These are phyloP conservation scores for Viola pubescens DNA, from an alignment of 441 rosid genomes.

Conservation along the genomic window DNA sequence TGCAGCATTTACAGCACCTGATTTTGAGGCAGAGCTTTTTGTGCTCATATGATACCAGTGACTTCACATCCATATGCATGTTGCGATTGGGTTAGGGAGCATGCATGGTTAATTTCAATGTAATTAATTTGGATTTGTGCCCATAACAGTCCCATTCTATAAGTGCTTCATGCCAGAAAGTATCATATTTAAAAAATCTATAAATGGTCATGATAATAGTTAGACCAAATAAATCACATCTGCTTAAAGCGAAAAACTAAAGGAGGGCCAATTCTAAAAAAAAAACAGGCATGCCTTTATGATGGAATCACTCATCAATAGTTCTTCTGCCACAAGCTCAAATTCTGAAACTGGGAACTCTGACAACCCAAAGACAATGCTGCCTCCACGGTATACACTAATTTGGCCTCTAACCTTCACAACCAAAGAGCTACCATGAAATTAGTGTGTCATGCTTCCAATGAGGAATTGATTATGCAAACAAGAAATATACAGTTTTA, in stretches of 20 bases:
- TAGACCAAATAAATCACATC: too few relatives aligned
- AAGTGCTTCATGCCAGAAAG: too few relatives aligned
- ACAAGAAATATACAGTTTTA: conserved; percentile 1
- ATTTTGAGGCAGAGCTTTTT: too few relatives aligned
- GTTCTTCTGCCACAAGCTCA: conserved; percentile 99
- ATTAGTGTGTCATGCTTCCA: conserved; percentile 14
- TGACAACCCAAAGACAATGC: conserved; percentile 84
- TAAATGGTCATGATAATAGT: too few relatives aligned
- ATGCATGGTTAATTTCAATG: background rate
- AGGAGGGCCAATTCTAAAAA: conserved; percentile 1
- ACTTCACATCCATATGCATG: background rate
- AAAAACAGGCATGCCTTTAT: conserved; percentile 57
- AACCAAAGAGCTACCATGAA: conserved; percentile 15
- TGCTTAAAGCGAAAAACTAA: too few relatives aligned
- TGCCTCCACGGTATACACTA: conserved; percentile 77
- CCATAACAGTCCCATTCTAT: background rate
- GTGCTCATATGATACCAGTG: too few relatives aligned
- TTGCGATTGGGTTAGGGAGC: background rate
- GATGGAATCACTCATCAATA: conserved; percentile 91
- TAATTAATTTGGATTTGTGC: background rate
- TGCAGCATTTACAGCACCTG: too few relatives aligned
- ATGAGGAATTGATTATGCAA: conserved; percentile 14
- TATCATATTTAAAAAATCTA: too few relatives aligned
- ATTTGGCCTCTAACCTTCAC: conserved; percentile 95
- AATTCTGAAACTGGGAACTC: conserved; percentile 93